Conservation (phyloP, 805 yeast species). For the Komagataella phaffii region DNA sequence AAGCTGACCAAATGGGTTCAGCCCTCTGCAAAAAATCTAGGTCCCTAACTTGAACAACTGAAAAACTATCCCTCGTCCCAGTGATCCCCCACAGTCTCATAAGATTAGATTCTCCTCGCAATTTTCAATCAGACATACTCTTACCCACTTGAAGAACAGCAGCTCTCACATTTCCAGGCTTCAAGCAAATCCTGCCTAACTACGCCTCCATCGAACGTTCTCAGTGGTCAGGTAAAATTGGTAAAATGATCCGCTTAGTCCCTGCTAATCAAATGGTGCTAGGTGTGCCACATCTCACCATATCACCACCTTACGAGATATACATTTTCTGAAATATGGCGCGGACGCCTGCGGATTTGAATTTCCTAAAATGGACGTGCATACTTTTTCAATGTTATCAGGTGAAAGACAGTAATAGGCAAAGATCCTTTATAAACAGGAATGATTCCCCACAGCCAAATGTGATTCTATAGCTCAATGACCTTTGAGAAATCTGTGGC, state of each 20-base stretch:
- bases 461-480: constrained; percentile 1
- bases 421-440: neutral
- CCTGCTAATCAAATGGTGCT: neutral
- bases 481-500: constrained; percentile 11
- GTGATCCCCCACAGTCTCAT: too few relatives aligned
- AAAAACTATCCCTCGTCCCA: too few relatives aligned
- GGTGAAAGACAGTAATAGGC: neutral
- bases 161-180: too few relatives aligned
- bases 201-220: too few relatives aligned
- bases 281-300: neutral
- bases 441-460: neutral
- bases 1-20: too few relatives aligned
- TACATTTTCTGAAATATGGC: neutral
- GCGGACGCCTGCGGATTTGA: neutral
- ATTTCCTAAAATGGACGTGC: neutral
- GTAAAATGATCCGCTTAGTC: neutral
- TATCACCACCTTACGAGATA: neutral
- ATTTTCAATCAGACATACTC: too few relatives aligned
- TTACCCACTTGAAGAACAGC: too few relatives aligned
- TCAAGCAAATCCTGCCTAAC: too few relatives aligned
- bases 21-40: too few relatives aligned
- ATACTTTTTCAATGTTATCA: neutral
- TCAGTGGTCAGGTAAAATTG: too few relatives aligned
- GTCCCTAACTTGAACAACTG: too few relatives aligned
- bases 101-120: too few relatives aligned